Conservation (phyloP, 805 yeast species). For the Pichia cabralensis region DNA sequence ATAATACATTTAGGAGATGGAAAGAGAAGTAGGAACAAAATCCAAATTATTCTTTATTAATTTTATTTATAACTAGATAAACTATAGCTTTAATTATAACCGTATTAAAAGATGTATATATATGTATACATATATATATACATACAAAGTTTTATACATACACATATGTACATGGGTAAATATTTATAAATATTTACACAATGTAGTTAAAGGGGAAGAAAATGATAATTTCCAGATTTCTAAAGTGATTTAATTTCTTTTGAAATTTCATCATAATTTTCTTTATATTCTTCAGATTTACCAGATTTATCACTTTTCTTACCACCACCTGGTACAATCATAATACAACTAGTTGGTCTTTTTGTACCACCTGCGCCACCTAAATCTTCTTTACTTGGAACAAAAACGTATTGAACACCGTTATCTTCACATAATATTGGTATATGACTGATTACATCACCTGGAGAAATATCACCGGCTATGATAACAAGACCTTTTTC, state of each 20-base stretch:
- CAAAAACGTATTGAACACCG: slow-evolving; percentile 82
- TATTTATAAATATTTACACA: slow-evolving; percentile 2
- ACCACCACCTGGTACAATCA: slow-evolving; percentile 95
- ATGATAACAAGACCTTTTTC: slow-evolving; percentile 93
- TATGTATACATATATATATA: too few relatives aligned
- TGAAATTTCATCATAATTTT: slow-evolving; percentile 84
- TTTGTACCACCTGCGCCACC: slow-evolving; percentile 99
- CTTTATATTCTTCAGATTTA: slow-evolving; percentile 81
- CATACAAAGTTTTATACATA: too few relatives aligned
- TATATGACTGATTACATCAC: slow-evolving; percentile 92
- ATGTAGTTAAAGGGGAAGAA: neutral
- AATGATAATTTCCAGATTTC: neutral
- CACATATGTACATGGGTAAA: too few relatives aligned
- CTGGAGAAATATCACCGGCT: slow-evolving; percentile 97
- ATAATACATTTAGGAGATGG: too few relatives aligned
- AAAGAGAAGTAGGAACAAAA: too few relatives aligned
- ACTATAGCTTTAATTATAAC: too few relatives aligned
- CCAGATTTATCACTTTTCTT: slow-evolving; percentile 53
- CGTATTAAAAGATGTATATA: too few relatives aligned
- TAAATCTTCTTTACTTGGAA: slow-evolving; percentile 95
- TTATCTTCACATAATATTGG: slow-evolving; percentile 96
- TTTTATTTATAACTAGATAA: neutral
- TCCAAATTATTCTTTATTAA: too few relatives aligned
- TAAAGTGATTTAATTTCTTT: slow-evolving; percentile 62
- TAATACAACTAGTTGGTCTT: slow-evolving; percentile 97